Conservation (phyloP, 2,329 filamentous ascomycete species). For the Phialophora chinensis region DNA sequence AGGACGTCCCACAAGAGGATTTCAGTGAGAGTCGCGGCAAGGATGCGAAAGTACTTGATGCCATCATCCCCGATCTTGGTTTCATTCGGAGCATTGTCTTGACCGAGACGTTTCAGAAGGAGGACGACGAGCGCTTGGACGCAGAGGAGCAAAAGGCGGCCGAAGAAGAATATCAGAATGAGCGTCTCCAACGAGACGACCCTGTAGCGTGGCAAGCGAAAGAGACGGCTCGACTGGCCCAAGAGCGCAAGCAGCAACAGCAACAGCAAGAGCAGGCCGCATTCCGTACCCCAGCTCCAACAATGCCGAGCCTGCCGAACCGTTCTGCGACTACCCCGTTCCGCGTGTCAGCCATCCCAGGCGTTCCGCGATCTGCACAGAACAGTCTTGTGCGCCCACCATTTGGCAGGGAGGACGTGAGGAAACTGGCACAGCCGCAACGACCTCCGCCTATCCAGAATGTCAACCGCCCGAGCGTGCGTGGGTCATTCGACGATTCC, state of each 20-base stretch:
- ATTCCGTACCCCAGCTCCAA: not conserved
- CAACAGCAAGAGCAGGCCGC: not conserved
- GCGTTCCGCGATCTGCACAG: not conserved
- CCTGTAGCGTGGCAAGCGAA: conserved; percentile 40
- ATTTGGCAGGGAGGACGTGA: conserved; percentile 7
- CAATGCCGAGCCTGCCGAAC: not conserved
- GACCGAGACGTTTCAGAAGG: conserved; percentile 74
- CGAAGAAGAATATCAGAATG: conserved; percentile 51
- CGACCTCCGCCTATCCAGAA: not conserved
- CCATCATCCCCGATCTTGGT: conserved; percentile 44
- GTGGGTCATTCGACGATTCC: conserved; percentile 22
- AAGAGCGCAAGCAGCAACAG: not conserved
- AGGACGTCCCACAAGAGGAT: conserved; percentile 58
- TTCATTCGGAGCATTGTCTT: conserved; percentile 60
- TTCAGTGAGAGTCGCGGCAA: conserved; percentile 63
- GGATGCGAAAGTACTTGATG: conserved; percentile 66
- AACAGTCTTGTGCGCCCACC: not conserved
- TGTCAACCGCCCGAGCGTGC: not conserved
- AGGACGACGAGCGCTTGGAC: conserved; percentile 67
- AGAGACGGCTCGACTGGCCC: conserved; percentile 5
- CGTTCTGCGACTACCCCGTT: not conserved
- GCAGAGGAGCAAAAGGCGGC: conserved; percentile 66
- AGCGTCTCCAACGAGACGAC: conserved; percentile 48
- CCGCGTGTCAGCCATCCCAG: not conserved
- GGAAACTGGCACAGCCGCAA: conserved; percentile 1